Evolutionary conservation across 306 rosid species (phyloP).

Genomic region (Astragalus membranaceus): DNA sequence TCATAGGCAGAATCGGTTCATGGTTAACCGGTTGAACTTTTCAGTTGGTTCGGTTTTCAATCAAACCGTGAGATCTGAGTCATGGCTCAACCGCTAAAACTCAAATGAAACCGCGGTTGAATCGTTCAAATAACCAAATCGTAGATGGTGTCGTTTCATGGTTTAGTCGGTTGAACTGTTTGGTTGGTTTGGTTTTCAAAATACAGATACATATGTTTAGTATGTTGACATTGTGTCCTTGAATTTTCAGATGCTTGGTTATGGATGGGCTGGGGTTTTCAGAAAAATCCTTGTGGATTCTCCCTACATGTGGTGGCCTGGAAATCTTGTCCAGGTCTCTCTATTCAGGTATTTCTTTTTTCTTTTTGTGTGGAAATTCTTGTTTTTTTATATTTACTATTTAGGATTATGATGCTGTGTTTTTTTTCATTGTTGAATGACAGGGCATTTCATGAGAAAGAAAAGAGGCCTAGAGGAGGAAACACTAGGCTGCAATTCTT

Average conservation of each 20-base stretch:
- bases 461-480: conserved; percentile 65
- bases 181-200: too few relatives aligned
- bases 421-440: neutral
- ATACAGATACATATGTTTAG: too few relatives aligned
- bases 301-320: conserved; percentile 98
- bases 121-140: too few relatives aligned
- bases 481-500: conserved; percentile 75
- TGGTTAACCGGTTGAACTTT: neutral
- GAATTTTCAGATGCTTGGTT: conserved; percentile 73
- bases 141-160: too few relatives aligned
- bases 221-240: neutral
- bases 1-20: too few relatives aligned
- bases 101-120: too few relatives aligned
- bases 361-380: too few relatives aligned
- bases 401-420: neutral
- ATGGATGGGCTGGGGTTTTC: conserved; percentile 94
- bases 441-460: conserved; percentile 89
- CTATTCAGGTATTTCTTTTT: conserved; percentile 52
- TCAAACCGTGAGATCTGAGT: too few relatives aligned
- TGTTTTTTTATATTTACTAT: too few relatives aligned
- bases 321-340: conserved; percentile 79
- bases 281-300: conserved; percentile 79
- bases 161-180: too few relatives aligned
- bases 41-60: too few relatives aligned
- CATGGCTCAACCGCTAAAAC: too few relatives aligned